Conservation (phyloP, 345 rosid species). For the Clarkia xantiana region DNA sequence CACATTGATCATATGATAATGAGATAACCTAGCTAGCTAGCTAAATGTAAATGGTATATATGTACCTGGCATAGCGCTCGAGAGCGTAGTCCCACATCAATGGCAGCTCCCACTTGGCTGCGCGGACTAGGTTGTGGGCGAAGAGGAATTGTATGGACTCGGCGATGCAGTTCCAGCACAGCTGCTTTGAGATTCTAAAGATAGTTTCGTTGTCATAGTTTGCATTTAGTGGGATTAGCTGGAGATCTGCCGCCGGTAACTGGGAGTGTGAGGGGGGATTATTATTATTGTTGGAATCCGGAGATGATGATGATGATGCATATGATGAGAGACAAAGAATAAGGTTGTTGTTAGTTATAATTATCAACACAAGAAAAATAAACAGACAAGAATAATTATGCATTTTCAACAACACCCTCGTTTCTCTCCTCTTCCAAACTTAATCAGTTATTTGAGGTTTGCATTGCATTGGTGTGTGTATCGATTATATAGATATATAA, state of each 20-base stretch:
- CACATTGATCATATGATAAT: background rate
- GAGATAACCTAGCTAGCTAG: background rate
- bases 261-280: constrained; percentile 8
- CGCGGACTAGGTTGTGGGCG: constrained; percentile 51
- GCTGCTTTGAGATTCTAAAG: constrained; percentile 38
- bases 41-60: background rate
- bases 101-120: constrained; percentile 49
- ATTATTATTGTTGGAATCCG: background rate
- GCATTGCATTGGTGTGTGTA: background rate
- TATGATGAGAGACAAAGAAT: constrained; percentile 5
- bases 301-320: constrained; percentile 4
- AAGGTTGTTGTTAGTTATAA: background rate
- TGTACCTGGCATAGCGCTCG: constrained; percentile 40
- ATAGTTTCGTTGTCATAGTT: constrained; percentile 31
- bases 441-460: background rate
- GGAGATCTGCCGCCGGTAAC: background rate
- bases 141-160: constrained; percentile 57
- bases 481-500: too few species aligned
- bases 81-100: constrained; percentile 57
- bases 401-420: background rate
- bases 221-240: constrained; percentile 10
- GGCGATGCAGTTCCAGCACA: constrained; percentile 57
- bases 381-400: background rate
- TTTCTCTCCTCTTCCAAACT: background rate
- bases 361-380: background rate